Percentiles rank a stretch among this genome's conserved stretches.
These are phyloP conservation scores for Phytopythium boreale DNA, from an alignment of 352 stramenopile species.

Conservation along the genomic window DNA sequence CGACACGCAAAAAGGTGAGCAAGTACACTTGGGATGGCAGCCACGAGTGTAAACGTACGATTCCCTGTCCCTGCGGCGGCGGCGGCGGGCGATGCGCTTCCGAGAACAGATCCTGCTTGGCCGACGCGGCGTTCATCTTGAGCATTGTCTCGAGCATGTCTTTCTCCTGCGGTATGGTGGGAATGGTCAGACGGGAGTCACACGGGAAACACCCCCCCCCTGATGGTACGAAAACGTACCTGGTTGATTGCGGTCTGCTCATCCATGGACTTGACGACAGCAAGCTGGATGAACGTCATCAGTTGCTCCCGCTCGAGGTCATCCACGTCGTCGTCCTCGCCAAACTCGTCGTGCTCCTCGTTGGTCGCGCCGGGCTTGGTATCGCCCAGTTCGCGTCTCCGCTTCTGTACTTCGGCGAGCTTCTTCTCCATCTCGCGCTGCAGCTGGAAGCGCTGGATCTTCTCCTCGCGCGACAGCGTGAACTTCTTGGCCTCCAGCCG, in stretches of 20 bases:
- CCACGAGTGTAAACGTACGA: slow-evolving; percentile 38
- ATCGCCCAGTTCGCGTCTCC: slow-evolving; percentile 26
- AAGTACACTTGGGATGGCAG: not conserved
- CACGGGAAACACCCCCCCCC: not conserved
- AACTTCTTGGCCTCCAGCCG: slow-evolving; percentile 68
- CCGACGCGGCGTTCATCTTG: slow-evolving; percentile 64
- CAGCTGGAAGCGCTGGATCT: slow-evolving; percentile 78
- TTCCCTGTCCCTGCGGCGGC: slow-evolving; percentile 64
- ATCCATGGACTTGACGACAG: slow-evolving; percentile 74
- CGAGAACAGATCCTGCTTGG: slow-evolving; percentile 67
- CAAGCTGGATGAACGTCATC: slow-evolving; percentile 76
- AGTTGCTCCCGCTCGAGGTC: slow-evolving; percentile 82
- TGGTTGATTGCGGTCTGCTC: slow-evolving; percentile 72
- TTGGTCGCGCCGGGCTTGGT: slow-evolving; percentile 14
- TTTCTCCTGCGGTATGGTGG: slow-evolving; percentile 29
- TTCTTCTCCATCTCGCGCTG: slow-evolving; percentile 77
- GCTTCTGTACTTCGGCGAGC: slow-evolving; percentile 48
- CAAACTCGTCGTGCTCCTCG: slow-evolving; percentile 21
- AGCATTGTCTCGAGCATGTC: slow-evolving; percentile 88
- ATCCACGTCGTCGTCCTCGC: slow-evolving; percentile 58
- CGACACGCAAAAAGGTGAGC: not conserved
- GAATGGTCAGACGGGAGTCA: not conserved
- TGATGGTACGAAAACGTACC: slow-evolving; percentile 10
- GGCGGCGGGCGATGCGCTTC: slow-evolving; percentile 59
- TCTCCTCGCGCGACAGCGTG: slow-evolving; percentile 66